phyloP scores from a whole-genome alignment of 768 basidiomycete genomes.

The Fistulinella prunicolor region DNA sequence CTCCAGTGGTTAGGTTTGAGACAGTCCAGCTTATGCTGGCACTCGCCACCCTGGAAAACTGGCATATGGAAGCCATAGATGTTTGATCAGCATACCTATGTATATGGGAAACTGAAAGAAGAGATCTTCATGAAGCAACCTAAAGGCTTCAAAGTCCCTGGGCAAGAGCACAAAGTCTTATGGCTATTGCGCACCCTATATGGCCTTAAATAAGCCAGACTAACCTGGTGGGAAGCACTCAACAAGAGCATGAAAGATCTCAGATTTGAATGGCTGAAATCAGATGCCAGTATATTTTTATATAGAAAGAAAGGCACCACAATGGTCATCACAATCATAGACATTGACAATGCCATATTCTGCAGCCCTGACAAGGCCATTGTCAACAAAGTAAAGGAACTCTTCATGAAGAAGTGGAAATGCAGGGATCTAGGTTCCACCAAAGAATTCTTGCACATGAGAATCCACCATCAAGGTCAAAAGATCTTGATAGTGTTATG shows the following conservation, averaged over 20 bases:
- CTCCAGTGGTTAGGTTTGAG: constrained; percentile 1
- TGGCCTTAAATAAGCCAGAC: constrained; percentile 6
- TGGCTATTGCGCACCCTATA: not conserved
- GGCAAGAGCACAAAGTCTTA: not conserved
- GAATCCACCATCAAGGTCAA: too few relatives aligned
- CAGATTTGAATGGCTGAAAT: not conserved
- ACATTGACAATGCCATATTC: not conserved
- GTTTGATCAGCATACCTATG: not conserved
- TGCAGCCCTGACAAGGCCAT: not conserved
- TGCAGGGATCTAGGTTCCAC: not conserved
- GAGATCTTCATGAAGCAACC: constrained; percentile 1
- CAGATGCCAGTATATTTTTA: not conserved
- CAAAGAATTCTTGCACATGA: not conserved
- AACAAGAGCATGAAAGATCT: not conserved
- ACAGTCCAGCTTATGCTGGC: not conserved
- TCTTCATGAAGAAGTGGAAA: not conserved
- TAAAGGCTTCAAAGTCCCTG: not conserved
- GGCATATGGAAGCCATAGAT: not conserved
- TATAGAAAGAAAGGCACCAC: not conserved
- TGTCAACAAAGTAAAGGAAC: not conserved
- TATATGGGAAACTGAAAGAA: not conserved
- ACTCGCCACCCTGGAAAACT: not conserved
- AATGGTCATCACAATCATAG: not conserved
- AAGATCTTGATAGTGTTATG: too few relatives aligned
- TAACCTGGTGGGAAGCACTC: not conserved